These are phyloP conservation scores for Tephrocybe sp. DNA, from an alignment of 768 basidiomycete species.

Conservation along the genomic window DNA sequence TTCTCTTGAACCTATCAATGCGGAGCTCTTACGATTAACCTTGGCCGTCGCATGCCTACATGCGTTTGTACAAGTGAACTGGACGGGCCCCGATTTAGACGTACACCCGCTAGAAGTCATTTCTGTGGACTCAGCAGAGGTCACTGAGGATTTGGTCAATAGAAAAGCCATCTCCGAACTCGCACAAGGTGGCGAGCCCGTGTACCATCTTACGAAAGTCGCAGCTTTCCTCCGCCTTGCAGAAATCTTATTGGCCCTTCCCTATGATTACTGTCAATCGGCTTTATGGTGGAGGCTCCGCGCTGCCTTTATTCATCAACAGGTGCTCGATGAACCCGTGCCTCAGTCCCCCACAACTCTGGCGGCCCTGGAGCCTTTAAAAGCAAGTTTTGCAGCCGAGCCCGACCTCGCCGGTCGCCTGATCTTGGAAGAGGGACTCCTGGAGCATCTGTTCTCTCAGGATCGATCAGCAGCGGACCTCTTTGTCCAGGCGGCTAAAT, in stretches of 20 bases:
- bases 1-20: constrained; percentile 24
- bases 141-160: constrained; percentile 56
- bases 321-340: constrained; percentile 83
- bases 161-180: constrained; percentile 71
- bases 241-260: constrained; percentile 60
- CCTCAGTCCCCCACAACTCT: constrained; percentile 46
- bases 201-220: constrained; percentile 81
- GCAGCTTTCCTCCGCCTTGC: constrained; percentile 77
- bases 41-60: constrained; percentile 82
- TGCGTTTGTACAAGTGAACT: constrained; percentile 90
- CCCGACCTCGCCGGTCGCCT: constrained; percentile 69
- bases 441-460: constrained; percentile 73
- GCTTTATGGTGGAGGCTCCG: constrained; percentile 87
- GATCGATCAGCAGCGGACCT: constrained; percentile 77
- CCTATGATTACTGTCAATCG: constrained; percentile 50
- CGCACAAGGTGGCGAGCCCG: constrained; percentile 88
- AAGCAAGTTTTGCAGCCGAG: constrained; percentile 40
- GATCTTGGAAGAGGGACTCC: constrained; percentile 73
- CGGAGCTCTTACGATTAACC: constrained; percentile 58
- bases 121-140: constrained; percentile 24
- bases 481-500: constrained; percentile 76
- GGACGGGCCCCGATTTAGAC: constrained; percentile 90
- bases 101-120: constrained; percentile 49
- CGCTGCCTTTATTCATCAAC: constrained; percentile 67
- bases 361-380: constrained; percentile 41